A percentile compares a stretch with the other conserved stretches of the same genome.
These are phyloP conservation scores for Boeremia exigua DNA, from an alignment of 2,329 filamentous ascomycete species.

Conservation along the genomic window DNA sequence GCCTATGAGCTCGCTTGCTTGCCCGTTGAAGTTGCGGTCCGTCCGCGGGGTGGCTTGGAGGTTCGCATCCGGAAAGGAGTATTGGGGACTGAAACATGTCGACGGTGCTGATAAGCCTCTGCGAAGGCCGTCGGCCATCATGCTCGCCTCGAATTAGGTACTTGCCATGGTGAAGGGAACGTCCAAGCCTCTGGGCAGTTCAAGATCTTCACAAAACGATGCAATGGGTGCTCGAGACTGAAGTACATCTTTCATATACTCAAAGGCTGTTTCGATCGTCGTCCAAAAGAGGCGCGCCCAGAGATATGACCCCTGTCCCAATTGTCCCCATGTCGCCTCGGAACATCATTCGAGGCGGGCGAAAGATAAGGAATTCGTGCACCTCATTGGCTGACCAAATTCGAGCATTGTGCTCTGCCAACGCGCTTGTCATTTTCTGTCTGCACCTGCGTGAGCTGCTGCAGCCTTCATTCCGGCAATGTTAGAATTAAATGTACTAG, in stretches of 20 bases:
- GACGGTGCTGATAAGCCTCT: slow-evolving; percentile 11
- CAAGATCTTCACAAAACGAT: slow-evolving; percentile 7
- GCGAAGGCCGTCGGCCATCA: slow-evolving; percentile 11
- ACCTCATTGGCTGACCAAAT: slow-evolving; percentile 1
- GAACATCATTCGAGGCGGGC: background rate
- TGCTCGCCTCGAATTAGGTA: background rate
- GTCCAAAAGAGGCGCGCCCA: background rate
- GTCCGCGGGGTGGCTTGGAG: slow-evolving; percentile 10
- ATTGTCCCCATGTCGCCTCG: background rate
- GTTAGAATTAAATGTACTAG: slow-evolving; percentile 1
- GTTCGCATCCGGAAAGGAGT: slow-evolving; percentile 1
- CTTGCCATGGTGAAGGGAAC: background rate
- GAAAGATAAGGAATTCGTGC: slow-evolving; percentile 10
- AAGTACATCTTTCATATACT: slow-evolving; percentile 1
- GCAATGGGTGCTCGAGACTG: background rate
- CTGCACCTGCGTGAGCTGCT: slow-evolving; percentile 1
- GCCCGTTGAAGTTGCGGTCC: slow-evolving; percentile 5
- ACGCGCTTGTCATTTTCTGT: slow-evolving; percentile 1
- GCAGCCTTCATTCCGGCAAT: slow-evolving; percentile 6
- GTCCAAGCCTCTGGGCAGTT: slow-evolving; percentile 11
- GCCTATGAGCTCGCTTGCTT: slow-evolving; percentile 2
- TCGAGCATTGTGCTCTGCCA: background rate
- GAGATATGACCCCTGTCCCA: background rate
- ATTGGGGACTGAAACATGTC: slow-evolving; percentile 1
- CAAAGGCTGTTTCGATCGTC: slow-evolving; percentile 7